Evolutionary conservation across 495 filamentous ascomycete genomes (phyloP), one percentile per base, ranked within the genome.

Genomic region (Podospora australis): DNA sequence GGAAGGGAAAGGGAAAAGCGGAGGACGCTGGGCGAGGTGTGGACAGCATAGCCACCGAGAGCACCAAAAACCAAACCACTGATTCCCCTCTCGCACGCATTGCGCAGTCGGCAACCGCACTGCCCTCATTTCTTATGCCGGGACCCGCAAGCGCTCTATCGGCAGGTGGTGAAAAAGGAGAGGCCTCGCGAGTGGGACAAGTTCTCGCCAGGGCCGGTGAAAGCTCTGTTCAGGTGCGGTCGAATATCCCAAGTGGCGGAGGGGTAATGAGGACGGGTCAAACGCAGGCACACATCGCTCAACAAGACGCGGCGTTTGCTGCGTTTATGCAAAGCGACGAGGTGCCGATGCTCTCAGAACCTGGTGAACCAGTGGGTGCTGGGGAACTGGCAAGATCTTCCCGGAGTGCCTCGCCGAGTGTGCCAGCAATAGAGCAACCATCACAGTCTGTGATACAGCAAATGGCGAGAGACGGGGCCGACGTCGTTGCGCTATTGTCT

Each of bases 221-320:
- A 41, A 64, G 54, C 35, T 59, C 60, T n/a, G 44, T 51, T 3
- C 57, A 55, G 34, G 14, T 54, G 32, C 49, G 39, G 21, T 76
- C 88, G 60, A 91, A 89, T 71, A n/a, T n/a, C n/a, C 72, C 82
- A 62, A 90, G 38, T 34, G 30, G 26, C 6, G 49, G 50, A 25
- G 52, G 41, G 23, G 36, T 42, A 24, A 32, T 68, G 36, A 58
- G 46, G 22, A 24, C 44, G 9, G 46, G 53, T 0, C 60, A 70
- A 10, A 54, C 53, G 8, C 62, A 64, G 42, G 58, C 65, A 34
- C 67, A 74, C 35, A 50, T 63, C 11, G 53, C 52, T 1, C 44
- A 43, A n/a, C 50, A 67, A 26, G 72, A 77, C 48, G 56, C 60
- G 1, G 59, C 65, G 4, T 77, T 77, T 46, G 64, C 70, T 1